Percentiles rank a stretch among this genome's conserved stretches.
These are phyloP conservation scores for Trichoderma guizhouense DNA, from an alignment of 2,329 filamentous ascomycete species.

Conservation along the genomic window DNA sequence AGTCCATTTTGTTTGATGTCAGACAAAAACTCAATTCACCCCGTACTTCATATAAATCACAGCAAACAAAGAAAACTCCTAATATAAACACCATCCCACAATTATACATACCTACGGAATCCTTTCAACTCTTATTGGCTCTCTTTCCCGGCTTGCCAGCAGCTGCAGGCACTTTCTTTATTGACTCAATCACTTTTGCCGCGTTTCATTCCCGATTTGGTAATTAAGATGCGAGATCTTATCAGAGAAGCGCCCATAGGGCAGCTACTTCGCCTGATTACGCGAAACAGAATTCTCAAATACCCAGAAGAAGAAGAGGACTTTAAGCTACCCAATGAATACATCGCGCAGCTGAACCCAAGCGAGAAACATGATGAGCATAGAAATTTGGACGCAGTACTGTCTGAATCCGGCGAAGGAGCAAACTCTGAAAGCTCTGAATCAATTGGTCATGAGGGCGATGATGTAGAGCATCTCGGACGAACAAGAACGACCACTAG, in stretches of 20 bases:
- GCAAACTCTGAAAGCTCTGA: not conserved
- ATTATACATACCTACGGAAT: not conserved
- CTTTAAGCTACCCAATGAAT: not conserved
- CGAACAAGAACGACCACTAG: not conserved
- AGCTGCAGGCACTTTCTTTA: not conserved
- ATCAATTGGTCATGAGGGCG: not conserved
- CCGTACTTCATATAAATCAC: not conserved
- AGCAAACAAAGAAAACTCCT: not conserved
- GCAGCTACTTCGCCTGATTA: not conserved
- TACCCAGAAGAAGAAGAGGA: not conserved
- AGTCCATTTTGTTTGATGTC: not conserved
- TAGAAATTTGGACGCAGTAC: not conserved
- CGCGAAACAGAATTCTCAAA: not conserved
- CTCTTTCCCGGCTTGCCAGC: not conserved
- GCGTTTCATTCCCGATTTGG: not conserved
- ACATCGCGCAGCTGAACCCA: not conserved
- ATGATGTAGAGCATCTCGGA: not conserved
- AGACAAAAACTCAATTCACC: not conserved
- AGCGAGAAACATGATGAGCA: not conserved
- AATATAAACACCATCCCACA: not conserved
- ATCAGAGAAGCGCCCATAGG: not conserved
- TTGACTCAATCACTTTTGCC: not conserved
- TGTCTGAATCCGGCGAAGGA: not conserved
- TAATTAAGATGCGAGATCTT: not conserved
- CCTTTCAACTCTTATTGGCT: not conserved